phyloP scores from a whole-genome alignment of 345 rosid species.

The Eutrema heterophyllum region DNA sequence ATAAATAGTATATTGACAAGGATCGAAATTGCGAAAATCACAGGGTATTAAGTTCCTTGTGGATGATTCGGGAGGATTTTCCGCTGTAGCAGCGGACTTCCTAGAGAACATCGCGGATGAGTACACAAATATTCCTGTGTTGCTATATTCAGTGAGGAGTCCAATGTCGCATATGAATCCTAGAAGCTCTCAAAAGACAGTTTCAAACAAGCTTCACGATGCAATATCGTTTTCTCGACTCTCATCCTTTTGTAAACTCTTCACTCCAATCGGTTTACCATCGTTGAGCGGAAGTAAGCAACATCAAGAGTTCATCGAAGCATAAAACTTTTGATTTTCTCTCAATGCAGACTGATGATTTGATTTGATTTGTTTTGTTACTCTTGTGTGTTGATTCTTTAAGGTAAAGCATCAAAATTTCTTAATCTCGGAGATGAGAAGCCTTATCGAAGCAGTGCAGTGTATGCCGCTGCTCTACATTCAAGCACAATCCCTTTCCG shows the following conservation, averaged over 20 bases:
- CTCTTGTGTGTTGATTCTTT: background rate
- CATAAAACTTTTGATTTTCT: background rate
- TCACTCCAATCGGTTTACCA: slow-evolving; percentile 85
- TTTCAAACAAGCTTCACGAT: slow-evolving; percentile 67
- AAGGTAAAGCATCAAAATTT: slow-evolving; percentile 61
- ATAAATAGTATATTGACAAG: background rate
- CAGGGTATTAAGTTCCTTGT: slow-evolving; percentile 92
- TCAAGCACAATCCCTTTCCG: slow-evolving; percentile 66
- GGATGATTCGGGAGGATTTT: slow-evolving; percentile 89
- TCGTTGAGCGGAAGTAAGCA: slow-evolving; percentile 59
- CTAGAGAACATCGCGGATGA: slow-evolving; percentile 83
- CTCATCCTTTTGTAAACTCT: slow-evolving; percentile 59
- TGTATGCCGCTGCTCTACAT: slow-evolving; percentile 85
- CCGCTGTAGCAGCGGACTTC: slow-evolving; percentile 74
- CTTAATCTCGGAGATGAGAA: slow-evolving; percentile 62
- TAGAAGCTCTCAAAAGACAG: slow-evolving; percentile 42
- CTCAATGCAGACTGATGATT: background rate
- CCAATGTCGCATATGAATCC: slow-evolving; percentile 44
- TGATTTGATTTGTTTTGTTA: background rate
- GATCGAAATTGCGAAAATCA: background rate
- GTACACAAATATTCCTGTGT: slow-evolving; percentile 61
- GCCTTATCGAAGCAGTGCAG: slow-evolving; percentile 74
- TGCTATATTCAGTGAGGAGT: slow-evolving; percentile 63
- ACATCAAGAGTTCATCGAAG: background rate
- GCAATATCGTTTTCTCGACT: slow-evolving; percentile 77